Evolutionary conservation across 345 rosid genomes (phyloP).

Genomic region (Streptanthus diversifolius): DNA sequence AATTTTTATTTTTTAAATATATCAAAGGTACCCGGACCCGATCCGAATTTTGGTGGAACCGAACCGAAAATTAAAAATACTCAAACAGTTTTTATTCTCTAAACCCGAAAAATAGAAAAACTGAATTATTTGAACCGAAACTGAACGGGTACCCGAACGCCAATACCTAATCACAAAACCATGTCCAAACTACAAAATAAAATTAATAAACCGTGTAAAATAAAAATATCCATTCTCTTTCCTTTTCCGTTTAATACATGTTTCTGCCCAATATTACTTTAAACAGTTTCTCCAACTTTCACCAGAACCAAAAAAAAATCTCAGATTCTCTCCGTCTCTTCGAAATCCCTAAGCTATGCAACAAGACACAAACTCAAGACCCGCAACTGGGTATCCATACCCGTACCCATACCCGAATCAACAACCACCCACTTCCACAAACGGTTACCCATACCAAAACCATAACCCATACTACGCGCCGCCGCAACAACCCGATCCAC

Average conservation of each 20-base stretch:
- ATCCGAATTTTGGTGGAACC: no score
- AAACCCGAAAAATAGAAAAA: no score
- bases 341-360: slow-evolving; percentile 34
- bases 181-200: no score
- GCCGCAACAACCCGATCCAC: slow-evolving; percentile 33
- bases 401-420: slow-evolving; percentile 45
- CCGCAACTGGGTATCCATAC: slow-evolving; percentile 58
- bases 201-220: no score
- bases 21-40: no score
- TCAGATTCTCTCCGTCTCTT: background rate
- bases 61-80: no score
- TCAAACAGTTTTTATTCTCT: no score
- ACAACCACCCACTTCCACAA: slow-evolving; percentile 34
- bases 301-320: background rate
- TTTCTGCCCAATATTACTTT: background rate
- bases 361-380: slow-evolving; percentile 38
- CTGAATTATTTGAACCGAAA: no score
- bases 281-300: background rate
- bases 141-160: no score
- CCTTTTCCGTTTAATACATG: background rate
- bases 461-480: slow-evolving; percentile 41
- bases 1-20: no score
- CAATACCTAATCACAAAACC: no score
- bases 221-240: no score
- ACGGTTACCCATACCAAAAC: slow-evolving; percentile 57